A percentile compares a stretch with the other conserved stretches of the same genome.
Conservation (phyloP, 78 protist genomes). For the Polysphondylium violaceum region DNA sequence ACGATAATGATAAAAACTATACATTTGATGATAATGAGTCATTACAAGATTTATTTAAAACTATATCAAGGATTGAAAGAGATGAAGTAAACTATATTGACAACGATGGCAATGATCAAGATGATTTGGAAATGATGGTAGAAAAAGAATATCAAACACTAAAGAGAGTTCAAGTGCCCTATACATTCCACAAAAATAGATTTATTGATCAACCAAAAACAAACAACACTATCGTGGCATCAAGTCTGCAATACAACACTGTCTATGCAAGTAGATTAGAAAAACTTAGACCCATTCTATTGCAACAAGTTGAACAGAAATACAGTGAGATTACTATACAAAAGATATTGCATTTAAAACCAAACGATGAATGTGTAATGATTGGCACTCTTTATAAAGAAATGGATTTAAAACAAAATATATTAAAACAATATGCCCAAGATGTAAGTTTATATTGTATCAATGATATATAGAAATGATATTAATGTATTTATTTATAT, state of each 20-base stretch:
- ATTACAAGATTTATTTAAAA: conserved; percentile 9
- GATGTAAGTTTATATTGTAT: conserved; percentile 10
- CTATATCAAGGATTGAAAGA: conserved; percentile 1
- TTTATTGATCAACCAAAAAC: background rate
- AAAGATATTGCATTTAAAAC: conserved; percentile 73
- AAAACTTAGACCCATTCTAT: conserved; percentile 32
- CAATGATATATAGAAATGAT: background rate
- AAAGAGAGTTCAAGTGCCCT: background rate
- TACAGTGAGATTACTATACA: background rate
- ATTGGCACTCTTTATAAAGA: conserved; percentile 81
- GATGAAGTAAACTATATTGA: background rate
- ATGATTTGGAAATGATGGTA: conserved; percentile 7
- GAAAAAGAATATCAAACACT: background rate
- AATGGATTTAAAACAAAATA: conserved; percentile 75
- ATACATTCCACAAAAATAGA: conserved; percentile 5
- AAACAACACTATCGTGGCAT: background rate
- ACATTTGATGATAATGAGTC: background rate
- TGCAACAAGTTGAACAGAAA: background rate
- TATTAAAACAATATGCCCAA: conserved; percentile 67
- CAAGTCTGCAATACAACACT: conserved; percentile 38
- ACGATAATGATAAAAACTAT: too few species aligned
- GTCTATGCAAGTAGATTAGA: conserved; percentile 48
- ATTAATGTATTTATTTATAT: background rate
- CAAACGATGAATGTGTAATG: conserved; percentile 59
- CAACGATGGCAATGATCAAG: background rate